A percentile compares a stretch with the other conserved stretches of the same genome.
Conservation (phyloP, 495 filamentous ascomycete genomes). For the Talaromyces wortmannii region DNA sequence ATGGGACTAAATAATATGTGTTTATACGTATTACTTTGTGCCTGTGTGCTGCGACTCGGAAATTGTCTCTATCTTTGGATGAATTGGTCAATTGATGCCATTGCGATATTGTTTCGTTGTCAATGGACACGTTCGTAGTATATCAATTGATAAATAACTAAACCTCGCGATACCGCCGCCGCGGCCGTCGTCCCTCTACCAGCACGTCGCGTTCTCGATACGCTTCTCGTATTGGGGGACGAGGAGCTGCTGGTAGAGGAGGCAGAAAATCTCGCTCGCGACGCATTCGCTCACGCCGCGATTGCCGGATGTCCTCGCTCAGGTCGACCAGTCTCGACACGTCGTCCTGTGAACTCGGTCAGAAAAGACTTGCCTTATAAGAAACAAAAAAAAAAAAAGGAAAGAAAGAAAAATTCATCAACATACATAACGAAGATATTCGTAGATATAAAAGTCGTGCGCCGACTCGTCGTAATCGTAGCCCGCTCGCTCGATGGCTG, state of each 20-base stretch:
- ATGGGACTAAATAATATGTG: no score
- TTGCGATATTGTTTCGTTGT: no score
- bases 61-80: no score
- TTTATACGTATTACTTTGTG: no score
- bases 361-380: constrained; percentile 5
- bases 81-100: no score
- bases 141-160: no score
- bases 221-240: neutral
- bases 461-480: constrained; percentile 93
- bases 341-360: constrained; percentile 56
- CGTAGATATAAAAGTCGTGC: constrained; percentile 84
- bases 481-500: constrained; percentile 77
- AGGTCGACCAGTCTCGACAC: constrained; percentile 73
- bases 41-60: no score
- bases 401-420: neutral
- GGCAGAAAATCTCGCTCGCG: constrained; percentile 49
- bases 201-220: neutral
- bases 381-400: constrained; percentile 10
- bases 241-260: constrained; percentile 29
- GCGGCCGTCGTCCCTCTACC: neutral
- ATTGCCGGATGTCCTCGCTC: constrained; percentile 72
- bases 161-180: neutral
- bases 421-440: constrained; percentile 76
- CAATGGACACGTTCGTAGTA: no score
- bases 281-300: constrained; percentile 70